Evolutionary conservation across 2,329 filamentous ascomycete genomes (phyloP), one percentile per base, ranked within the genome.

Genomic region (Xylaria hypoxylon): DNA sequence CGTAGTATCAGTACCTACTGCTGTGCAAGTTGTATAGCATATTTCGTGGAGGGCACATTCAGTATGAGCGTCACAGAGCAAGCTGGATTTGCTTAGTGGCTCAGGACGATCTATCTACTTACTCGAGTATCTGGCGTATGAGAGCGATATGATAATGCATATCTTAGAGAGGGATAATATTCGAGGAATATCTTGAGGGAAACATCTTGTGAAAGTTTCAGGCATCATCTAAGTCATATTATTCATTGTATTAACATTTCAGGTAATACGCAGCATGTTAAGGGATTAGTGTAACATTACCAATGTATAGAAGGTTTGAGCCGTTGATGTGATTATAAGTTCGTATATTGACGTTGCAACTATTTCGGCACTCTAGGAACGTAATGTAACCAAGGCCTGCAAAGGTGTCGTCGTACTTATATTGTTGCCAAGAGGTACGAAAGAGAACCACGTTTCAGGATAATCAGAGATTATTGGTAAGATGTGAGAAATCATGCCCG

Each of bases 221-320:
- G 33, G 5, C 8, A 38, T 38, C 13, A 8, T 24, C 7, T 3
- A 11, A 17, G 10, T 24, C 19, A 38, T 38, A 24, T 26, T 53
- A 40, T 40, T 17, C 22, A 26, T 52, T 59, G 22, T 51, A 42
- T 59, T 22, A 51, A 28, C 10, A 42, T n/a, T 33, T 15, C 22
- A 22, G 17, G 22, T 31, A 40, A 5, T n/a, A 47, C 2, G 38
- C 10, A 24, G 19, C 13, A 5, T 17, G 44, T 24, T 11, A 0
- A 10, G 33, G 15, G 5, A 19, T 26, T 26, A 33, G n/a, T 26
- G 13, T 17, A 38, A 24, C 2, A 19, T 17, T 8, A 38, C 19
- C 3, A 24, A 24, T 38, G 22, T 24, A 26, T 40, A 53, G 45
- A 48, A 28, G 11, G 19, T 57, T 4, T 28, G 35, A 55, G 35